Evolutionary conservation across 148 eudicot species (phyloP).

Genomic region (Simmondsia chinensis): DNA sequence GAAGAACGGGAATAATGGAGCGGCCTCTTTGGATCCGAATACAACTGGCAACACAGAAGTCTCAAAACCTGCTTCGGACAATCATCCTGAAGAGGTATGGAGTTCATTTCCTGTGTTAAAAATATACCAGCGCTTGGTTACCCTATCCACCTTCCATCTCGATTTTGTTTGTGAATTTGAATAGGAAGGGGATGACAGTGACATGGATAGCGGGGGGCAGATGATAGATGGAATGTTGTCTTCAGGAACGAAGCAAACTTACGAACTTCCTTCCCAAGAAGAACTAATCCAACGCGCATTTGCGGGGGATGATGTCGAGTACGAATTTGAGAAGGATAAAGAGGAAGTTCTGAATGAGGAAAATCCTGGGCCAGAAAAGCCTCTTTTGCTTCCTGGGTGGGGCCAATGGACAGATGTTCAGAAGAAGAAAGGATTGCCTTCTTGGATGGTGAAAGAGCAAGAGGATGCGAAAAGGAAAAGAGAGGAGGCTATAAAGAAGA

Average conservation of each 20-base stretch:
- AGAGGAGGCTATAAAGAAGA: constrained; percentile 67
- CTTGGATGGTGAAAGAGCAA: constrained; percentile 78
- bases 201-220: constrained; percentile 59
- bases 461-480: constrained; percentile 66
- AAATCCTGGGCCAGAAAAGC: constrained; percentile 90
- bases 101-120: too few relatives aligned
- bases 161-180: constrained; percentile 4
- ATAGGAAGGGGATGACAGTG: constrained; percentile 52
- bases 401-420: constrained; percentile 88
- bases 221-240: constrained; percentile 91
- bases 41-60: constrained; percentile 18
- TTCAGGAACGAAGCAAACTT: constrained; percentile 49
- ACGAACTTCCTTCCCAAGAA: constrained; percentile 79
- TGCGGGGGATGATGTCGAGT: constrained; percentile 97
- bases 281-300: constrained; percentile 80
- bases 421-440: constrained; percentile 72
- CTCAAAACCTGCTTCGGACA: constrained; percentile 16
- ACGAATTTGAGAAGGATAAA: constrained; percentile 69
- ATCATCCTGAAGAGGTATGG: constrained; percentile 38
- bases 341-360: constrained; percentile 68
- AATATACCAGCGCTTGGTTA: too few relatives aligned
- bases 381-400: constrained; percentile 88
- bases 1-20: constrained; percentile 18
- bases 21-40: constrained; percentile 14
- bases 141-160: too few relatives aligned